Evolutionary conservation across 345 rosid species (phyloP), one percentile per base, ranked within the genome.

Genomic region (Raphanus sativus): DNA sequence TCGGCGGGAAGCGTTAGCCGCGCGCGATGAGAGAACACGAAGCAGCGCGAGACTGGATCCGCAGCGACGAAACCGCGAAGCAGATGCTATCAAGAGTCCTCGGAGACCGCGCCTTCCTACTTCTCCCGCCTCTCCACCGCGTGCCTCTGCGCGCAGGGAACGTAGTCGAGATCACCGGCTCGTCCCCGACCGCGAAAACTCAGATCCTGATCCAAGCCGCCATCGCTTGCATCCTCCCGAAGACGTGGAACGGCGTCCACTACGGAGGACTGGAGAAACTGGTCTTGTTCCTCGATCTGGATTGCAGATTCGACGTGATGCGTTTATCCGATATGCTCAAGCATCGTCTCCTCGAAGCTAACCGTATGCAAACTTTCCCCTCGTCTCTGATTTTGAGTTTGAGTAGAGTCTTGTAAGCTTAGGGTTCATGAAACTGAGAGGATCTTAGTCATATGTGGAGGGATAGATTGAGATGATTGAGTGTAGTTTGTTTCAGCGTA

Each of bases 161-260:
- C 71, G 85, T 90, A 38, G 82, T 91, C 36, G 95, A 91, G 84
- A 75, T 93, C 30, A 79, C 86, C 3, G 98, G 97, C 1, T 83
- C 92, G 4, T 87, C 93, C 4, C 85, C 92, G 36, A 84, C 92
- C 13, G 90, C 87, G 75, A 91, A 93, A 86, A 91, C 97, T 70
- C 89, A 86, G 40, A 83, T 88, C 67, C 78, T 93, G 66, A 85
- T 85, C 63, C 91, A 89, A 50, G 1, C 55, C 8, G 55, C 55
- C 21, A 50, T 50, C 55, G 5, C 55, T 50, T 50, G 55, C 55
- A 50, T 50, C 5, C 55, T 50, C 21, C 55, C 55, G 55, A 50
- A 50, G 55, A 50, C 55, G 55, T 50, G 55, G 8, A 50, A 50
- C 55, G 55, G 55, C 21, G 55, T 86, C n/a, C 80, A 77, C 71